Conservation (phyloP, 2,329 filamentous ascomycete genomes). For the Microdochium bolleyi region DNA sequence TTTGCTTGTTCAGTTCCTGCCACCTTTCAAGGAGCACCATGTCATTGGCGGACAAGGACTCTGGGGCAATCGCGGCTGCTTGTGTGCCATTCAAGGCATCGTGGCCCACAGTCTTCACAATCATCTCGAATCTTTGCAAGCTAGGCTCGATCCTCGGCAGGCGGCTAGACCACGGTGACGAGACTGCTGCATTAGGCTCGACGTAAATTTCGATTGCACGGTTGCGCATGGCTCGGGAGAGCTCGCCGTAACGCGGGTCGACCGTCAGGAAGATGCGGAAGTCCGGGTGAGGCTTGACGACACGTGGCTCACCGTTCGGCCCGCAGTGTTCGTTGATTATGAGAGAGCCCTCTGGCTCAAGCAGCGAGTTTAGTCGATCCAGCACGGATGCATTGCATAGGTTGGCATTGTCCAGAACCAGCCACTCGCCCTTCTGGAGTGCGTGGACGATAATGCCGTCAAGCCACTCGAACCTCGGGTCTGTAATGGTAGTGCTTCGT, state of each 20-base stretch:
- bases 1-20: background rate
- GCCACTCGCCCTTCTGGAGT: constrained; percentile 78
- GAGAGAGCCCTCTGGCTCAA: constrained; percentile 81
- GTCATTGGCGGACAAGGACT: constrained; percentile 40
- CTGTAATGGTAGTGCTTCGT: constrained; percentile 50
- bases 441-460: constrained; percentile 89
- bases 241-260: constrained; percentile 84
- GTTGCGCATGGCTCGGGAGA: constrained; percentile 95
- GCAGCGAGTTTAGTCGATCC: constrained; percentile 86
- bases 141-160: constrained; percentile 40
- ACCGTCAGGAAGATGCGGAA: constrained; percentile 93
- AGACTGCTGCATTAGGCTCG: constrained; percentile 30
- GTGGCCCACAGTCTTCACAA: constrained; percentile 15
- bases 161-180: constrained; percentile 24
- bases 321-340: constrained; percentile 91
- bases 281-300: constrained; percentile 73
- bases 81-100: constrained; percentile 16
- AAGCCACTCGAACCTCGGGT: constrained; percentile 89
- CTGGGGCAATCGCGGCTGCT: constrained; percentile 27
- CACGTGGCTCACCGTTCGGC: constrained; percentile 68
- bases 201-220: constrained; percentile 86
- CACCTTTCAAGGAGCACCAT: constrained; percentile 13
- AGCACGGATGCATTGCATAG: constrained; percentile 92
- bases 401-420: constrained; percentile 95
- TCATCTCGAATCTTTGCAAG: constrained; percentile 35